Percentiles rank a stretch among this genome's conserved stretches.
These are phyloP conservation scores for Solanum rostratum DNA, from an alignment of 257 asterid genomes.

Conservation along the genomic window DNA sequence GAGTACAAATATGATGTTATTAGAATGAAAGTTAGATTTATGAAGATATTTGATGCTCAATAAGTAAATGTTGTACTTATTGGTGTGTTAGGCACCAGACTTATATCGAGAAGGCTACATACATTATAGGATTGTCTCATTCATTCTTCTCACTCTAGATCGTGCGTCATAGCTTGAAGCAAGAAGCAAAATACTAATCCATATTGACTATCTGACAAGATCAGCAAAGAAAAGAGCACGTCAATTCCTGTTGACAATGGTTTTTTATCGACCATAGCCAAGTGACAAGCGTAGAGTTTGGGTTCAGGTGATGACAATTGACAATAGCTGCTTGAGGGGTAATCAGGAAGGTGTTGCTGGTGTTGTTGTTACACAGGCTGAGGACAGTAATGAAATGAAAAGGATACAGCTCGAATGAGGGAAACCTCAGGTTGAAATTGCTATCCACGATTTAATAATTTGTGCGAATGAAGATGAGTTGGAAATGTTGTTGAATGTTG, in stretches of 20 bases:
- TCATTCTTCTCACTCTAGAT: neutral
- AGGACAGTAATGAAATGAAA: neutral
- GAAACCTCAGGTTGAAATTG: neutral
- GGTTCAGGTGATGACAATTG: neutral
- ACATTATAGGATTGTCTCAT: neutral
- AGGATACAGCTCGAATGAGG: neutral
- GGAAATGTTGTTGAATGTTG: neutral
- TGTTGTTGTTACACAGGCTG: neutral
- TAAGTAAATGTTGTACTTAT: neutral
- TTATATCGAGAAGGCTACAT: neutral
- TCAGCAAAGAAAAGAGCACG: neutral
- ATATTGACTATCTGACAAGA: neutral
- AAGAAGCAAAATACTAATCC: neutral
- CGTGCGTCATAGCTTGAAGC: neutral
- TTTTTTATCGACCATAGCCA: neutral
- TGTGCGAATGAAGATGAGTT: neutral
- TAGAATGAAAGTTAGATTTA: neutral
- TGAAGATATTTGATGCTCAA: neutral
- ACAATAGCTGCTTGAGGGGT: neutral
- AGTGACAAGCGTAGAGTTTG: neutral
- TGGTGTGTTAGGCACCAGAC: neutral
- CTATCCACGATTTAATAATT: neutral
- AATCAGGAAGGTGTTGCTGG: neutral
- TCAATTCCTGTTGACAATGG: neutral
- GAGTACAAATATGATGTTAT: neutral